Evolutionary conservation across 75 land plant species (phyloP).

Genomic region (Cupressus sempervirens): DNA sequence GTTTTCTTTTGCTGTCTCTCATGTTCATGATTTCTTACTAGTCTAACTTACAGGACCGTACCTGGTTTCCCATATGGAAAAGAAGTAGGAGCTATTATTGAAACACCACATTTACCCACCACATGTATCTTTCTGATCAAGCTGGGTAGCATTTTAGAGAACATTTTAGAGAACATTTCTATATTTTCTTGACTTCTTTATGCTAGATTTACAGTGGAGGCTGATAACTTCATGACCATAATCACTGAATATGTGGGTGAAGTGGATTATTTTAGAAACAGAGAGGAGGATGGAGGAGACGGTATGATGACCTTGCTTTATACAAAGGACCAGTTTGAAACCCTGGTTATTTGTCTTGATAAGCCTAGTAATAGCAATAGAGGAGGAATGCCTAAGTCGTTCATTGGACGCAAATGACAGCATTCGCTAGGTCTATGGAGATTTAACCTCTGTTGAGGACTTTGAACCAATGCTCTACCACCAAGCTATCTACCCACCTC

Average conservation of each 20-base stretch:
- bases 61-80: slow-evolving; percentile 44
- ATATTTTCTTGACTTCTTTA: background rate
- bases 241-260: slow-evolving; percentile 53
- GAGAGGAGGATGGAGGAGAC: slow-evolving; percentile 44
- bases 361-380: slow-evolving; percentile 50
- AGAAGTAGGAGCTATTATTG: background rate
- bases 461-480: too few relatives aligned
- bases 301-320: slow-evolving; percentile 53
- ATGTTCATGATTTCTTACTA: slow-evolving; percentile 45
- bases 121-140: too few relatives aligned
- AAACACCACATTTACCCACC: too few relatives aligned
- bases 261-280: slow-evolving; percentile 43
- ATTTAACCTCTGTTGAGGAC: too few relatives aligned
- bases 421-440: too few relatives aligned
- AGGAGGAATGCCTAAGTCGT: too few relatives aligned
- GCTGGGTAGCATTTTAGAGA: too few relatives aligned
- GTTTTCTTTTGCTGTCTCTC: slow-evolving; percentile 23
- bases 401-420: too few relatives aligned
- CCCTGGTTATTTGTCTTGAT: slow-evolving; percentile 55
- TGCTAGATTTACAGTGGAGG: slow-evolving; percentile 53
- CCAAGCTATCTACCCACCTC: too few relatives aligned
- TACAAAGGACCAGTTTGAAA: slow-evolving; percentile 22
- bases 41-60: slow-evolving; percentile 31
- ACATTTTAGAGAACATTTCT: too few relatives aligned
- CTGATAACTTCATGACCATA: slow-evolving; percentile 41